Percentiles rank a stretch among this genome's conserved stretches.
phyloP scores from a whole-genome alignment of 1,139 yeast species.

The Blastobotrys indianensis region DNA sequence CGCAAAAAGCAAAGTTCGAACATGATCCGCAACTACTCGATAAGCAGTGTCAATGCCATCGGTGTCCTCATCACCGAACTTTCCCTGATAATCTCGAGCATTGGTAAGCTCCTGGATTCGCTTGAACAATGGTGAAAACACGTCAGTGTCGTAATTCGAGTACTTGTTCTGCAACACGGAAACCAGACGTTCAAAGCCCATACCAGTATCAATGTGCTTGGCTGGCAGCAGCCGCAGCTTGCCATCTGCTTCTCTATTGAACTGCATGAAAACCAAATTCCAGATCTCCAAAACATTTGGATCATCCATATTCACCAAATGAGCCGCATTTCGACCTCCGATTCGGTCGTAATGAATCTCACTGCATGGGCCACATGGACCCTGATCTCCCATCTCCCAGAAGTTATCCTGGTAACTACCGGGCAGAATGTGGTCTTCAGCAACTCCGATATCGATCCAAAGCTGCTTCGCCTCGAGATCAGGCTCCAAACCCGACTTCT shows the following conservation, averaged over 20 bases:
- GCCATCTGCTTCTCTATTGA: conserved; percentile 88
- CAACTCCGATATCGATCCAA: conserved; percentile 85
- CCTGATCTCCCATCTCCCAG: conserved; percentile 99
- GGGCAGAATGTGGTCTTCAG: conserved; percentile 86
- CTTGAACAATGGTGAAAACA: conserved; percentile 78
- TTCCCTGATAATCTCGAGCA: conserved; percentile 84
- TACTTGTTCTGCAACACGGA: conserved; percentile 84
- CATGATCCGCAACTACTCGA: conserved; percentile 97
- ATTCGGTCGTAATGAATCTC: conserved; percentile 96
- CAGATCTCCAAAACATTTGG: conserved; percentile 96
- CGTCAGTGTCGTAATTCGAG: conserved; percentile 96
- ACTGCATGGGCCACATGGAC: conserved; percentile 99
- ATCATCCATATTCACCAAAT: conserved; percentile 89
- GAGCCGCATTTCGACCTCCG: conserved; percentile 93
- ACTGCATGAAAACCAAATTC: conserved; percentile 96
- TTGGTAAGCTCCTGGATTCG: conserved; percentile 90
- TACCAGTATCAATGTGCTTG: conserved; percentile 94
- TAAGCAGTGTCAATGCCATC: conserved; percentile 98
- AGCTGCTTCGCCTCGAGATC: conserved; percentile 87
- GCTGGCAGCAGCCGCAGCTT: conserved; percentile 79
- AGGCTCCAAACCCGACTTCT: conserved; percentile 74
- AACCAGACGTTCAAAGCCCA: conserved; percentile 97
- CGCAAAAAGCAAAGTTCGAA: conserved; percentile 92
- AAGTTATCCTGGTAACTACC: conserved; percentile 89
- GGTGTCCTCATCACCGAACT: conserved; percentile 82